These are phyloP conservation scores for Canariomyces notabilis DNA, from an alignment of 2,329 filamentous ascomycete species.

Conservation along the genomic window DNA sequence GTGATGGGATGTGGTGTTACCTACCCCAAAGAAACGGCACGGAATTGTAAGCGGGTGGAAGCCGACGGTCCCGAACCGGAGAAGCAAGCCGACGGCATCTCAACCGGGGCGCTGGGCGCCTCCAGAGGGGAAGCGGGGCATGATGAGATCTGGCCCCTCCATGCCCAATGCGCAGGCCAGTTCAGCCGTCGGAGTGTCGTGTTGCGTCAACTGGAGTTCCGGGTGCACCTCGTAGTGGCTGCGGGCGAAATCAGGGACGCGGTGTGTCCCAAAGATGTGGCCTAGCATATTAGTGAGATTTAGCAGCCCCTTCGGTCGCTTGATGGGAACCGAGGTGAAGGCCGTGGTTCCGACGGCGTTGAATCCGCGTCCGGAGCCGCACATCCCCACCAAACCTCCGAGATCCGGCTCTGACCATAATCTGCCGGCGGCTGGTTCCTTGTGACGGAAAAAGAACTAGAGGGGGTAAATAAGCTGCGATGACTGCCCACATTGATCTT, in stretches of 20 bases:
- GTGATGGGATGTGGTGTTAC: not conserved
- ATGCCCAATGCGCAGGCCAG: no score
- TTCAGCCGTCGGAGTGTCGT: not conserved
- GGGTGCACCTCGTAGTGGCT: not conserved
- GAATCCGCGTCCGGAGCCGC: constrained; percentile 9
- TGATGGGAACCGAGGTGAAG: not conserved
- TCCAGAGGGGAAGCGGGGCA: not conserved
- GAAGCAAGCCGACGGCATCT: not conserved
- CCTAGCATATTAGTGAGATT: not conserved
- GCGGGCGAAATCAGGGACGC: not conserved
- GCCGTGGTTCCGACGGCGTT: not conserved
- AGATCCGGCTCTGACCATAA: constrained; percentile 2
- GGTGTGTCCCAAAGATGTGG: not conserved
- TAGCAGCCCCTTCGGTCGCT: no score
- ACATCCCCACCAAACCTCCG: constrained; percentile 27
- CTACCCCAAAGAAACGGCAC: not conserved
- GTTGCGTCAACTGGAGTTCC: not conserved
- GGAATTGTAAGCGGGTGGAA: not conserved
- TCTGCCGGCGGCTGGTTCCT: constrained; percentile 3
- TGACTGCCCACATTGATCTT: not conserved
- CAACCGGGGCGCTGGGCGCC: not conserved
- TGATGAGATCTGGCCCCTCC: not conserved
- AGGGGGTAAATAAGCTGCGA: constrained; percentile 3
- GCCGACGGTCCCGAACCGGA: not conserved
- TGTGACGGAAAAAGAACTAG: not conserved